Conservation (phyloP, 495 filamentous ascomycete species). For the Podospora pseudoanserina region DNA sequence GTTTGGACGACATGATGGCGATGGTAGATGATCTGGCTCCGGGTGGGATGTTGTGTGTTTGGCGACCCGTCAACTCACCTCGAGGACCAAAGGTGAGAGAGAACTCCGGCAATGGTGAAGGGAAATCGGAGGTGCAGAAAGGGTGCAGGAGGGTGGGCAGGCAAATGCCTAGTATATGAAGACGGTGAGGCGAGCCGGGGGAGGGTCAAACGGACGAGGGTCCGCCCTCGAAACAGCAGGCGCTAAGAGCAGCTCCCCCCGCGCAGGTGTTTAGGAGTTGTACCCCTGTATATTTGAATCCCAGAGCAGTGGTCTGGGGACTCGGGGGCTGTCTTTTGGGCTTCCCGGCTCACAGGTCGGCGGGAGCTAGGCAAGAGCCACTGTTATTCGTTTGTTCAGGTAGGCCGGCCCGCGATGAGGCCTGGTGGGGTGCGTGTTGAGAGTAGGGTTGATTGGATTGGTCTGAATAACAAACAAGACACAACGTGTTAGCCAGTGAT, state of each 20-base stretch:
- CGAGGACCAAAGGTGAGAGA: slow-evolving; percentile 23
- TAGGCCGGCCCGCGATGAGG: slow-evolving; percentile 19
- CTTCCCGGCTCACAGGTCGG: slow-evolving; percentile 12
- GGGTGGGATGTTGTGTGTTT: background rate
- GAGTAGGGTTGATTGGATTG: background rate
- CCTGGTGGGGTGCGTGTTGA: slow-evolving; percentile 25
- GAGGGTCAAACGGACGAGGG: slow-evolving; percentile 17
- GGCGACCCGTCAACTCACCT: slow-evolving; percentile 37
- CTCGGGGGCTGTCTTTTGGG: slow-evolving; percentile 16
- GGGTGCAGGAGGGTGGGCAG: slow-evolving; percentile 29
- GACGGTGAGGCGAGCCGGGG: slow-evolving; percentile 27
- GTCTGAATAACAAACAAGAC: slow-evolving; percentile 11
- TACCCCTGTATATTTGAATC: slow-evolving; percentile 27
- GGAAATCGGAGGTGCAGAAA: slow-evolving; percentile 19
- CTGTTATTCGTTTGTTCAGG: slow-evolving; percentile 24
- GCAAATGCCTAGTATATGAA: slow-evolving; percentile 40
- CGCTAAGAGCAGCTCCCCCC: slow-evolving; percentile 24
- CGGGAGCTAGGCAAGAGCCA: slow-evolving; percentile 16
- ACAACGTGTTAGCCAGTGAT: slow-evolving; percentile 14
- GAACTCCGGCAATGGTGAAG: slow-evolving; percentile 36
- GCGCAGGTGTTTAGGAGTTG: slow-evolving; percentile 18
- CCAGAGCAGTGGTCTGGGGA: slow-evolving; percentile 30
- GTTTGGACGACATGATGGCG: slow-evolving; percentile 57
- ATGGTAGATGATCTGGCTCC: background rate
- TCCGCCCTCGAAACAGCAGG: slow-evolving; percentile 23